A percentile compares a stretch with the other conserved stretches of the same genome.
Evolutionary conservation across 2,329 filamentous ascomycete genomes (phyloP).

Genomic region (Ilyonectria sp.): DNA sequence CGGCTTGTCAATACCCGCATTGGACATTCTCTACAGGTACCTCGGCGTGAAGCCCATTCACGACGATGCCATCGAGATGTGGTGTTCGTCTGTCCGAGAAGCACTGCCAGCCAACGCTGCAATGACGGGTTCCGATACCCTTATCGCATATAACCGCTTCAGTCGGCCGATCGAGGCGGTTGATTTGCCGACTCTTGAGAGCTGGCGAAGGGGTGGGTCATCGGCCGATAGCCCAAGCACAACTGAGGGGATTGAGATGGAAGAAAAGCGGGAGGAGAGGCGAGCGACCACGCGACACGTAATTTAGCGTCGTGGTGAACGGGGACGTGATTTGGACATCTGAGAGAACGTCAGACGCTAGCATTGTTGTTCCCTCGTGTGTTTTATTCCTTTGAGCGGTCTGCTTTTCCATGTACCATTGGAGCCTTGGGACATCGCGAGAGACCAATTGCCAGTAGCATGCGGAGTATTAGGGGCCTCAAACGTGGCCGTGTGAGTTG

Average conservation of each 20-base stretch:
- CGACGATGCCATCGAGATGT: conserved; percentile 31
- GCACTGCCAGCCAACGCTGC: conserved; percentile 21
- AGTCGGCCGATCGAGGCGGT: conserved; percentile 22
- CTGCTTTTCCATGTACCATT: no score
- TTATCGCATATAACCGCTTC: conserved; percentile 35
- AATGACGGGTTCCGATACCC: neutral
- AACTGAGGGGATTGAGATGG: neutral
- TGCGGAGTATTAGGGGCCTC: no score
- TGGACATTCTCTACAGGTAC: conserved; percentile 31
- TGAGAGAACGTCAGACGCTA: neutral
- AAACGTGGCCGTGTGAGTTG: no score
- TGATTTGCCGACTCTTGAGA: conserved; percentile 13
- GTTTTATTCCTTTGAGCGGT: no score
- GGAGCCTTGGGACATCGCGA: no score
- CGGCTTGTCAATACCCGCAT: conserved; percentile 61
- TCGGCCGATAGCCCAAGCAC: neutral
- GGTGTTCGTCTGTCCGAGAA: neutral
- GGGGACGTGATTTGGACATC: neutral
- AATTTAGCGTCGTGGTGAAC: neutral
- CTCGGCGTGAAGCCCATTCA: conserved; percentile 56
- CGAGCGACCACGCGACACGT: neutral
- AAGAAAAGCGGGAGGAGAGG: neutral
- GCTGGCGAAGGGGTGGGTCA: neutral
- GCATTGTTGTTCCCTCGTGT: neutral
- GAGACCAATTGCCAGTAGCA: no score